Evolutionary conservation across 305 asterid species (phyloP).

Genomic region (Fraxinus greggii): DNA sequence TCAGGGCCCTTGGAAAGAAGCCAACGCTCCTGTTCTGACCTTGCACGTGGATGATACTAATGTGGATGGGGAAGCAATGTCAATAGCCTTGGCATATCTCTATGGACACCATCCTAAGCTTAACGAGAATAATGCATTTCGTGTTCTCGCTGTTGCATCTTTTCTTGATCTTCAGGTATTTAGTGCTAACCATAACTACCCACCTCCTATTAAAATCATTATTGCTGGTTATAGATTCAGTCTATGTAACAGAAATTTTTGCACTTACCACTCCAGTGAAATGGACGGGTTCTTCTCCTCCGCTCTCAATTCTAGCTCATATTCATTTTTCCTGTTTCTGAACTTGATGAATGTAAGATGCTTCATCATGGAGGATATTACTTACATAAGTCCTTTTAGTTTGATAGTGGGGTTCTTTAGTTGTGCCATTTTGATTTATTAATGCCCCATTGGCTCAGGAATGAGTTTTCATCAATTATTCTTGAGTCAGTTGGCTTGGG

Average conservation of each 20-base stretch:
- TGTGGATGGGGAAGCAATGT: constrained; percentile 80
- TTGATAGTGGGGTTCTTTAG: not conserved
- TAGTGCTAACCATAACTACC: not conserved
- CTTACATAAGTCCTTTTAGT: not conserved
- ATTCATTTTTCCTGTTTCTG: not conserved
- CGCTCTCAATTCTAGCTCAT: not conserved
- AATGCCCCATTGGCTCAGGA: not conserved
- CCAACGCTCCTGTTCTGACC: constrained; percentile 78
- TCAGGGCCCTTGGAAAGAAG: constrained; percentile 96
- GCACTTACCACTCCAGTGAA: not conserved
- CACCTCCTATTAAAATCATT: not conserved
- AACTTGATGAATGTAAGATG: not conserved
- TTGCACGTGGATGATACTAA: constrained; percentile 85
- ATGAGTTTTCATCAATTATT: not conserved
- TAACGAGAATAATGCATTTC: constrained; percentile 70
- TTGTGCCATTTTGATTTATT: not conserved
- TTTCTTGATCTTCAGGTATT: constrained; percentile 90
- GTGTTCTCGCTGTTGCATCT: constrained; percentile 93
- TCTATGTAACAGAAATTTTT: not conserved
- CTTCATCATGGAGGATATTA: not conserved
- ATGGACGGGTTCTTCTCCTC: not conserved
- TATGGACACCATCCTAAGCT: constrained; percentile 94
- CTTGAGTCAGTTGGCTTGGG: constrained; percentile 3
- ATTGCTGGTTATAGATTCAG: constrained; percentile 5
- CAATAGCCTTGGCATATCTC: constrained; percentile 83